Percentiles rank a stretch among this genome's conserved stretches.
Conservation (phyloP, 768 basidiomycete genomes). For the Boletus pseudopeckii region DNA sequence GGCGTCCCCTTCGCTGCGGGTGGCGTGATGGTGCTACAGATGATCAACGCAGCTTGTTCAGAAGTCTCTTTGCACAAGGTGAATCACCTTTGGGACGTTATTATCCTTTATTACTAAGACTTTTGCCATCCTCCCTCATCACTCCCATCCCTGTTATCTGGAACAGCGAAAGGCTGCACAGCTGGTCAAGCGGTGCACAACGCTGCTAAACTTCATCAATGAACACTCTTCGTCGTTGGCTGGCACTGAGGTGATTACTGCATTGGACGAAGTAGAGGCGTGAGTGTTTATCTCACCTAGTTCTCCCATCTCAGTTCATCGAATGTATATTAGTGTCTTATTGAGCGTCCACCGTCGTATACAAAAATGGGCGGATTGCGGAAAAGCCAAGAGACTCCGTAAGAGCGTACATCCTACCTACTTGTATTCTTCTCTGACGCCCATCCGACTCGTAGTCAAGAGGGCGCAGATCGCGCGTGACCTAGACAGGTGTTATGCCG, state of each 20-base stretch:
- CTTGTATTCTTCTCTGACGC: constrained; percentile 4
- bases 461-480: constrained; percentile 45
- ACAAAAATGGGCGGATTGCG: constrained; percentile 38
- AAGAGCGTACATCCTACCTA: constrained; percentile 11
- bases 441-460: constrained; percentile 34
- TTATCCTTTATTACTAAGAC: not conserved
- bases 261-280: constrained; percentile 44
- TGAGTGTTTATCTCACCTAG: constrained; percentile 24
- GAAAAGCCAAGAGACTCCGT: constrained; percentile 39
- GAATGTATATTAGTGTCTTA: constrained; percentile 35
- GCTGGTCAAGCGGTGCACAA: constrained; percentile 41
- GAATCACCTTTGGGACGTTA: not conserved
- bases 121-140: not conserved
- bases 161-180: constrained; percentile 41
- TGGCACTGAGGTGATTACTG: constrained; percentile 39
- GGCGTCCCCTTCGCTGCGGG: constrained; percentile 47
- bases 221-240: constrained; percentile 39
- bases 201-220: constrained; percentile 37
- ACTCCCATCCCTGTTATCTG: not conserved
- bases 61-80: constrained; percentile 52
- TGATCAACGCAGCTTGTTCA: constrained; percentile 45
- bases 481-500: constrained; percentile 41
- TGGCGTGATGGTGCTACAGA: constrained; percentile 40
- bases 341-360: constrained; percentile 39
- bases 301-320: not conserved